Percentiles rank a stretch among this genome's conserved stretches.
These are phyloP conservation scores for Corchorus capsularis DNA, from an alignment of 345 rosid genomes.

Conservation along the genomic window DNA sequence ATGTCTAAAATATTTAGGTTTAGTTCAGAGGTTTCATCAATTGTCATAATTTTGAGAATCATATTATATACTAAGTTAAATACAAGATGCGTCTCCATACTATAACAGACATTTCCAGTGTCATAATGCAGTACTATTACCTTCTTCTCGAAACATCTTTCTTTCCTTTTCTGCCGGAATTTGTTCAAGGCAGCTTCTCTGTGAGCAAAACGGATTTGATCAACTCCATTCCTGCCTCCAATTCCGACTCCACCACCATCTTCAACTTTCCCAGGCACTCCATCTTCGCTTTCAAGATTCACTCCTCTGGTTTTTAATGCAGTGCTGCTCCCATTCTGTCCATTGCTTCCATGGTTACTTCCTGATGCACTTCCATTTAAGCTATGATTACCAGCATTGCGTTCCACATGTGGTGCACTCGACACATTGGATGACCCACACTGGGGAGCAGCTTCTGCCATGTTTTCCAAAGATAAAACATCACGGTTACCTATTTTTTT, in stretches of 20 bases:
- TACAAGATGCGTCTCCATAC: neutral
- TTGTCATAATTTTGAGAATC: neutral
- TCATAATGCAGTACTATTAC: conserved; percentile 23
- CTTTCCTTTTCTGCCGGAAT: conserved; percentile 64
- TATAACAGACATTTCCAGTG: neutral
- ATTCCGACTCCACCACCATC: conserved; percentile 27
- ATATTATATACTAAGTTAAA: neutral
- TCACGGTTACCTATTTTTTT: conserved; percentile 26
- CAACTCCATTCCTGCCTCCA: conserved; percentile 20
- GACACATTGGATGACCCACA: conserved; percentile 40
- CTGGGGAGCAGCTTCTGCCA: conserved; percentile 28
- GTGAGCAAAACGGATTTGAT: conserved; percentile 31
- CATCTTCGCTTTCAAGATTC: conserved; percentile 36
- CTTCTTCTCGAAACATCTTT: conserved; percentile 64
- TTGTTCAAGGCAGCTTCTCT: conserved; percentile 63
- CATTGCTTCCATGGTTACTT: conserved; percentile 53
- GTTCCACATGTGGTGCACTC: conserved; percentile 23
- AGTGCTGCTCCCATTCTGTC: conserved; percentile 38
- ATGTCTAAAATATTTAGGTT: neutral
- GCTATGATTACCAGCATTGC: conserved; percentile 32
- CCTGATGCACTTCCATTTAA: conserved; percentile 45
- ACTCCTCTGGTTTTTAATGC: conserved; percentile 30
- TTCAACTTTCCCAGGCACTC: conserved; percentile 25
- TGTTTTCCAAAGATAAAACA: conserved; percentile 26
- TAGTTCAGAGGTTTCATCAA: neutral